Base-by-base conservation (phyloP, 2,329 filamentous ascomycete genomes). In the Didymella exigua region DNA sequence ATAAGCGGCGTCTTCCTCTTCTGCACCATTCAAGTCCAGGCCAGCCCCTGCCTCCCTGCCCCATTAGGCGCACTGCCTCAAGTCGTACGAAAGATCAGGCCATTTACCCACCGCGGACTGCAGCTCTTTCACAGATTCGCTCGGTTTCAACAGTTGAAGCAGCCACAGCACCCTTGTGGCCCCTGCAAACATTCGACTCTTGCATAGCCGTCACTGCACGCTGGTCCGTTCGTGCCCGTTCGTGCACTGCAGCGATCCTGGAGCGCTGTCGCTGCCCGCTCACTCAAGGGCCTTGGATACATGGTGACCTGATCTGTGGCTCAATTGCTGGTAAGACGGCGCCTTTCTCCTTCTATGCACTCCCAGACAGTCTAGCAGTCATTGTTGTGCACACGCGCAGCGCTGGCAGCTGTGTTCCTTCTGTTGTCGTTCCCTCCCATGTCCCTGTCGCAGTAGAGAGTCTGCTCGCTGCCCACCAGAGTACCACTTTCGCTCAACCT, bases 301-400 rank as follows among this genome's bases (percentile, higher is more conserved):
- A 50, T 47, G 52, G 52, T 55, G 52, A 55, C 46, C 52, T 55
- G 52, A 55, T 37, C 47, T 46, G 52, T 50, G 46, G 52, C 42
- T 46, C 46, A 24, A 30, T 29, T 43, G 42, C 52, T 50, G 52
- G 52, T 55, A 55, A 55, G 52, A 50, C 52, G 52, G 41, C 52
- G 41, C 52, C 23, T 42, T 42, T 47, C 46, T 50, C 36, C 36
- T 49, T 55, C n/a, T 41, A 24, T 33, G n/a, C 45, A 30, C 38
- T 36, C 6, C 16, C 6, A 11, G 16, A 11, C 38, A 21, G 30
- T 26, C 37, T 33, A 16, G 33, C 33, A 19, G 18, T 26, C 30
- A 21, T 10, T 42, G 50, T 37, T 36, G 40, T 10, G 13, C 33
- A 27, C 47, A 30, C 19, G 21, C 31, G 23, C 49, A 29, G 27